phyloP scores from a whole-genome alignment of 352 stramenopile genomes.

The Phytophthora pseudosyringae region DNA sequence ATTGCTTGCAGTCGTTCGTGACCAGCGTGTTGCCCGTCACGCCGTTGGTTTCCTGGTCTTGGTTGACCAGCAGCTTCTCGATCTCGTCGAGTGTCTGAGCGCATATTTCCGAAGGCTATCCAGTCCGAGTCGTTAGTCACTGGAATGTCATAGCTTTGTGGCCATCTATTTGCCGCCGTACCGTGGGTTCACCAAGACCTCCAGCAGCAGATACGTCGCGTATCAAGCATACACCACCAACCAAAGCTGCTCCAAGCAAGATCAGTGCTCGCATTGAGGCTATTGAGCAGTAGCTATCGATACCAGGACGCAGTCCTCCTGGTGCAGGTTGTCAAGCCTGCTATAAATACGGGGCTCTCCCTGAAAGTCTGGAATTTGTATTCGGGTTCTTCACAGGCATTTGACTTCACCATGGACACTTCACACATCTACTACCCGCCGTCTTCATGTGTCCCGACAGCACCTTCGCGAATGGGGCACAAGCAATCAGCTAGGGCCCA shows the following conservation, averaged over 20 bases:
- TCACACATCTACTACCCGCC: slow-evolving; percentile 23
- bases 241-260: neutral
- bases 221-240: neutral
- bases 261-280: slow-evolving; percentile 15
- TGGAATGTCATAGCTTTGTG: neutral
- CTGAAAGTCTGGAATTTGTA: slow-evolving; percentile 3
- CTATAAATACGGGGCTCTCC: slow-evolving; percentile 26
- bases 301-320: neutral
- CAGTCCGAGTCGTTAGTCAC: neutral
- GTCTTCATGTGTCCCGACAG: slow-evolving; percentile 12
- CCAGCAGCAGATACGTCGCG: slow-evolving; percentile 5
- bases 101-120: slow-evolving; percentile 39
- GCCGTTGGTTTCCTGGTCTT: slow-evolving; percentile 64
- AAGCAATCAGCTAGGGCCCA: slow-evolving; percentile 42
- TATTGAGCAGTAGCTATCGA: neutral
- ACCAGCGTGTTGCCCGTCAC: slow-evolving; percentile 60
- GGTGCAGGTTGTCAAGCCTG: neutral
- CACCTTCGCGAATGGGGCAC: slow-evolving; percentile 16
- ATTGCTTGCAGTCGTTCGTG: slow-evolving; percentile 64
- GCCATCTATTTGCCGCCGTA: neutral
- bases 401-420: slow-evolving; percentile 24
- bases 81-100: slow-evolving; percentile 56
- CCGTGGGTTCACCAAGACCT: slow-evolving; percentile 16
- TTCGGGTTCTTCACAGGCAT: neutral
- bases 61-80: slow-evolving; percentile 57